phyloP scores from a whole-genome alignment of 2,329 filamentous ascomycete genomes.

The Aspergillus udagawae region DNA sequence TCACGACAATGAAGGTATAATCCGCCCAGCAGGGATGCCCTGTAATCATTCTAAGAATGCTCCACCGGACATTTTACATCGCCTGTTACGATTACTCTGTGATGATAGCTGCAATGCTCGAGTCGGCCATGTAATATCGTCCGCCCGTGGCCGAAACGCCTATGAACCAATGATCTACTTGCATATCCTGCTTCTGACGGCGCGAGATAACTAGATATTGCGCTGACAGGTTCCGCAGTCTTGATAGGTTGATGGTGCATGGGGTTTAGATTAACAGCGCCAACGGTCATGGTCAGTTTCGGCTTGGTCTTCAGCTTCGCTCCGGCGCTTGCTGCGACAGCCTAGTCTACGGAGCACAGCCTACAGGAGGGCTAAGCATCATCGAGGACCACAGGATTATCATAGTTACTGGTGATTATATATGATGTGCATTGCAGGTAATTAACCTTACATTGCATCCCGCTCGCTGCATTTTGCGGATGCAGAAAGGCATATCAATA shows the following conservation, averaged over 20 bases:
- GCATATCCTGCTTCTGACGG: background rate
- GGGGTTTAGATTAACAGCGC: background rate
- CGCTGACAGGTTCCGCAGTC: background rate
- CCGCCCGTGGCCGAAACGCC: background rate
- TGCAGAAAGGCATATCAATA: background rate
- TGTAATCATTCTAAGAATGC: background rate
- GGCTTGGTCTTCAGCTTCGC: background rate
- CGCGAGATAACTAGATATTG: background rate
- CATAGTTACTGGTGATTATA: background rate
- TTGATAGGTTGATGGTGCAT: background rate
- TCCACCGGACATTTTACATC: background rate
- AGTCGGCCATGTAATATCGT: background rate
- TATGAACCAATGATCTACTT: background rate
- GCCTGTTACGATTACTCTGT: background rate
- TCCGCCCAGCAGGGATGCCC: background rate
- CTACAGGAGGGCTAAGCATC: background rate
- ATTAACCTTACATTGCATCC: conserved; percentile 25
- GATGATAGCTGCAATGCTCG: background rate
- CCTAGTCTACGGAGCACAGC: no score
- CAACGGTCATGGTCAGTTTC: background rate
- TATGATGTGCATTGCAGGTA: conserved; percentile 18
- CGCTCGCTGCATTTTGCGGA: conserved; percentile 13
- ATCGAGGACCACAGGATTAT: background rate
- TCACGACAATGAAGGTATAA: background rate
- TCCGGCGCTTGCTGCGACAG: background rate